Percentiles rank a stretch among this genome's conserved stretches.
Evolutionary conservation across 306 rosid genomes (phyloP).

Genomic region (cucumber (Cucumis sativus)): DNA sequence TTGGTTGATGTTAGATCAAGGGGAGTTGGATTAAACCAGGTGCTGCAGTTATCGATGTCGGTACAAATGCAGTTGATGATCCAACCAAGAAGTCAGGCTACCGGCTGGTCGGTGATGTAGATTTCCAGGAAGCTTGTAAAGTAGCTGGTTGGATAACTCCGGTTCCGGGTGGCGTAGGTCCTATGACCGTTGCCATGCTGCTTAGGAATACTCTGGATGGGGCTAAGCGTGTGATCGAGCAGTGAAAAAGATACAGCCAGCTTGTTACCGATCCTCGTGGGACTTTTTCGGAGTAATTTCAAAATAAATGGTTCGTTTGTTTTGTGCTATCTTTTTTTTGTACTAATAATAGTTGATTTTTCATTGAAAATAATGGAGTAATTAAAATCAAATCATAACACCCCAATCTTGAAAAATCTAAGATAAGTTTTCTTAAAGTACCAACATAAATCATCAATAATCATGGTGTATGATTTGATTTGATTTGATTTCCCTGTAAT

Average conservation of each 20-base stretch:
- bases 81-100: conserved; percentile 69
- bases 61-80: conserved; percentile 80
- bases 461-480: too few species aligned
- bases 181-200: conserved; percentile 89
- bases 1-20: conserved; percentile 36
- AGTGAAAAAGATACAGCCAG: not conserved
- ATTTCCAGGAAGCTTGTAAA: conserved; percentile 72
- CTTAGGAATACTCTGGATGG: conserved; percentile 76
- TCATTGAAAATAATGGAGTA: too few species aligned
- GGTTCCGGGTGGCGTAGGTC: conserved; percentile 94
- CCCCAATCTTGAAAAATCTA: too few species aligned
- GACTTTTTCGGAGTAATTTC: not conserved
- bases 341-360: not conserved
- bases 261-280: not conserved
- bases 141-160: conserved; percentile 87
- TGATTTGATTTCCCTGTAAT: too few species aligned
- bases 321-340: not conserved
- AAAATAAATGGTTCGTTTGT: not conserved
- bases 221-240: conserved; percentile 47
- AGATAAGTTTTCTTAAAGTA: too few species aligned
- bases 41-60: conserved; percentile 87
- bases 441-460: too few species aligned
- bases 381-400: too few species aligned
- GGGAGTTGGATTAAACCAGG: conserved; percentile 95
- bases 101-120: conserved; percentile 83